Evolutionary conservation across 2,329 filamentous ascomycete species (phyloP).

Genomic region (Calonectria honghensis): DNA sequence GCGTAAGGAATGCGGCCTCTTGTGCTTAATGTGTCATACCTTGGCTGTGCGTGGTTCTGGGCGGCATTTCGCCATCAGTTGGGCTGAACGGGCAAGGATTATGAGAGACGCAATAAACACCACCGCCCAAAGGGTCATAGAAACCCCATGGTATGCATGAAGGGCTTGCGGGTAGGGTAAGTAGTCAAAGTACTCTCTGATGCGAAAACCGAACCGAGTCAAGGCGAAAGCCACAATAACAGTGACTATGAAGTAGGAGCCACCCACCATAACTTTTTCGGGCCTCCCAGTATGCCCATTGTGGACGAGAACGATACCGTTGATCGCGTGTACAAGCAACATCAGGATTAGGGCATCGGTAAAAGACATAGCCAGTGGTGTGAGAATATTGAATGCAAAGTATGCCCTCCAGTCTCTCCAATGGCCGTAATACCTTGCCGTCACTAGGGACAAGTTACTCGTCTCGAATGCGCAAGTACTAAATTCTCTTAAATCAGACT

Average conservation of each 20-base stretch:
- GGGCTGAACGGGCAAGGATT: not conserved
- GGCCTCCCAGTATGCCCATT: not conserved
- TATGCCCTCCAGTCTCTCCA: not conserved
- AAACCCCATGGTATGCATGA: not conserved
- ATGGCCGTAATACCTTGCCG: not conserved
- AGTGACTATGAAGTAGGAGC: not conserved
- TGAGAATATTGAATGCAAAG: not conserved
- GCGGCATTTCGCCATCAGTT: not conserved
- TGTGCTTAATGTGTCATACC: not conserved
- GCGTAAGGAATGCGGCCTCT: not conserved
- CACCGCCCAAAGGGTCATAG: not conserved
- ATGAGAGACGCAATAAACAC: not conserved
- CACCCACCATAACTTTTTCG: not conserved
- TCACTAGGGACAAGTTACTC: not conserved
- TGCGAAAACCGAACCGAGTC: not conserved
- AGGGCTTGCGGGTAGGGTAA: too few relatives aligned
- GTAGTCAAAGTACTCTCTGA: not conserved
- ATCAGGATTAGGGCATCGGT: not conserved
- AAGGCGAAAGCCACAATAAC: not conserved
- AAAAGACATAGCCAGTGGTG: not conserved
- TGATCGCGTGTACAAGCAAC: not conserved
- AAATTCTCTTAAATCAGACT: not conserved
- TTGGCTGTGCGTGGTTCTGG: not conserved
- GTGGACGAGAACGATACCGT: not conserved
- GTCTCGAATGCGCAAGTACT: not conserved